These are phyloP conservation scores for Brassica juncea DNA, from an alignment of 345 rosid species.

Conservation along the genomic window DNA sequence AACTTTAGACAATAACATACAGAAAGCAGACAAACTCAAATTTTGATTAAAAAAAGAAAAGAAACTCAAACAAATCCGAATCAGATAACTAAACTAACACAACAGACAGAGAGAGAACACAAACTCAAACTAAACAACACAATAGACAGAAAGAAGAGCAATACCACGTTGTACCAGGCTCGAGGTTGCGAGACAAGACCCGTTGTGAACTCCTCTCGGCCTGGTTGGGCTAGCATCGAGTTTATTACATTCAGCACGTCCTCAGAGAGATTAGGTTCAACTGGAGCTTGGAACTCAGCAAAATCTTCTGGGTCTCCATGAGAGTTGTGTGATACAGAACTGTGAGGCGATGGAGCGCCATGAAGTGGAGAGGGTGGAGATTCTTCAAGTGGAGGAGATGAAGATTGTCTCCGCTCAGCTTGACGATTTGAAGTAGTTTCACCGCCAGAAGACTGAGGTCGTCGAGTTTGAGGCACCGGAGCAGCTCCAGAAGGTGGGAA, in stretches of 20 bases:
- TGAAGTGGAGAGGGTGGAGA: not conserved
- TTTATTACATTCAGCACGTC: too few relatives aligned
- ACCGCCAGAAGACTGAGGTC: not conserved
- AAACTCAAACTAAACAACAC: too few relatives aligned
- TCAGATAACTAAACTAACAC: too few relatives aligned
- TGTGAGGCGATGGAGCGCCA: not conserved
- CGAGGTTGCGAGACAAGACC: not conserved
- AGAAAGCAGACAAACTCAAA: too few relatives aligned
- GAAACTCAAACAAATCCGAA: too few relatives aligned
- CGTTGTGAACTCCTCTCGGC: not conserved
- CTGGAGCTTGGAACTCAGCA: not conserved
- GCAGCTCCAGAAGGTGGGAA: not conserved
- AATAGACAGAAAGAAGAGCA: not conserved
- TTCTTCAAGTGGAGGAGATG: not conserved
- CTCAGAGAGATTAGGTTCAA: too few relatives aligned
- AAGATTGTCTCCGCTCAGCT: not conserved
- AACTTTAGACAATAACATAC: too few relatives aligned
- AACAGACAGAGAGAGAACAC: too few relatives aligned
- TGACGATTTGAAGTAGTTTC: not conserved
- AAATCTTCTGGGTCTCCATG: not conserved
- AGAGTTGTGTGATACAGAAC: not conserved
- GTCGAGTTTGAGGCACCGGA: not conserved
- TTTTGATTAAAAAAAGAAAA: too few relatives aligned
- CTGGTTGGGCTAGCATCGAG: not conserved
- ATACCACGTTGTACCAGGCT: not conserved